Evolutionary conservation across 805 yeast species (phyloP), one percentile per base, ranked within the genome.

Genomic region (Saccharomycopsis sp.): DNA sequence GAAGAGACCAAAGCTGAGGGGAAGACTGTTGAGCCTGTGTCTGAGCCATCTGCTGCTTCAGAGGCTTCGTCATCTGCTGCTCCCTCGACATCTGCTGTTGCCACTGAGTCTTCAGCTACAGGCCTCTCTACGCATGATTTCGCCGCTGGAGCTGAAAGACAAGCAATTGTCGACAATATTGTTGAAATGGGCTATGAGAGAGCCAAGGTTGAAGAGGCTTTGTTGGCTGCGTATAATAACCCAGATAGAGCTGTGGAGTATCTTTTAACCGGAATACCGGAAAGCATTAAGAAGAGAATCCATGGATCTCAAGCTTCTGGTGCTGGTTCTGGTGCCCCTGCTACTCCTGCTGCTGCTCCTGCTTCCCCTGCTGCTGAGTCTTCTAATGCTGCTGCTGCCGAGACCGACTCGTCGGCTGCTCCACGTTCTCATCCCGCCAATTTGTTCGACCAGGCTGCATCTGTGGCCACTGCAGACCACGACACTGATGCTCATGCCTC

Each of bases 231-330:
- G 1, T 94, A 84, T 75, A 93, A 93, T 74, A 92, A 94, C 73
- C 98, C 99, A 20, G 98, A 93, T 70, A 84, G 99, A 67, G 99
- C 99, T 0, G 98, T 94, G 14, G 99, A 94, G 70, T 92, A 93
- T 70, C 77, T 94, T 55, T 75, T 94, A 64, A 89, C 92, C 53
- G 98, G 97, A 2, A 82, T 93, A 51, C 97, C 97, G 22, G 93
- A 86, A 66, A 70, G 75, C 34, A 71, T 81, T 62, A 42, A 52
- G 49, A 50, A 58, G 50, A 69, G 65, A 57, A 60, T 57, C n/a
- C 63, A 57, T 24, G 66, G 67, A 9, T 68, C 70, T 41, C 61
- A 58, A 24, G 58, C 57, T 1, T 62, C 47, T 2, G 66, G 60
- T 41, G 65, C 67, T 17, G 64, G 63, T n/a, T 60, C 65, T 29